Conservation (phyloP, 805 yeast genomes). For the Candida koratica region DNA sequence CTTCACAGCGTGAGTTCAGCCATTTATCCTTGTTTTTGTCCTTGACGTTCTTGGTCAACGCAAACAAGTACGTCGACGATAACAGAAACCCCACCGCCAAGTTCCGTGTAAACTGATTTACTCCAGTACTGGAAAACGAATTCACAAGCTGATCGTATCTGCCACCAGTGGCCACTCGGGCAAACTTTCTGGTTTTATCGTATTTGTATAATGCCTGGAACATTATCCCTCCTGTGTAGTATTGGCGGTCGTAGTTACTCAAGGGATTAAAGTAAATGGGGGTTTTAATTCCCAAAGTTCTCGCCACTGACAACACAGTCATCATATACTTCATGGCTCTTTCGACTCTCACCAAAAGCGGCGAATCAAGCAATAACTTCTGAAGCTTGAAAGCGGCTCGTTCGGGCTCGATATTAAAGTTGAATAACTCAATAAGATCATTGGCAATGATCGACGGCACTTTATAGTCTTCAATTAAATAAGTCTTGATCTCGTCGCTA, state of each 20-base stretch:
- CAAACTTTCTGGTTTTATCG: slow-evolving; percentile 42
- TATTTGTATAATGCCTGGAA: slow-evolving; percentile 78
- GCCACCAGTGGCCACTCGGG: slow-evolving; percentile 83
- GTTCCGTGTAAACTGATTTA: slow-evolving; percentile 23
- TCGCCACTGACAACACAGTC: slow-evolving; percentile 52
- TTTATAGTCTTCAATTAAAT: slow-evolving; percentile 51
- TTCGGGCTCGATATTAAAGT: slow-evolving; percentile 67
- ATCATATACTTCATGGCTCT: slow-evolving; percentile 58
- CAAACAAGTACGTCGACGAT: slow-evolving; percentile 46
- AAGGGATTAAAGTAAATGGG: slow-evolving; percentile 71
- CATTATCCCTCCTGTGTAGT: slow-evolving; percentile 80
- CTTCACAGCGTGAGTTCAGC: slow-evolving; percentile 63
- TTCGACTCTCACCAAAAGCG: slow-evolving; percentile 56
- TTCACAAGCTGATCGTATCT: slow-evolving; percentile 76
- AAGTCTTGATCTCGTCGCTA: slow-evolving; percentile 50
- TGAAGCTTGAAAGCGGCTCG: slow-evolving; percentile 59
- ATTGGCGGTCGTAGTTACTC: slow-evolving; percentile 75
- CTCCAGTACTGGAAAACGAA: slow-evolving; percentile 52
- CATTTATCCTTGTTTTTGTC: slow-evolving; percentile 24
- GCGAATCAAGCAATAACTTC: slow-evolving; percentile 72
- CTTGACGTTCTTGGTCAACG: slow-evolving; percentile 26
- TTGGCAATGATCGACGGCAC: slow-evolving; percentile 78
- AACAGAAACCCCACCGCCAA: slow-evolving; percentile 83
- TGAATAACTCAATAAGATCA: slow-evolving; percentile 70
- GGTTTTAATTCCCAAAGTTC: slow-evolving; percentile 55